Conservation (phyloP, 2,329 filamentous ascomycete species). For the Phoma sp. region DNA sequence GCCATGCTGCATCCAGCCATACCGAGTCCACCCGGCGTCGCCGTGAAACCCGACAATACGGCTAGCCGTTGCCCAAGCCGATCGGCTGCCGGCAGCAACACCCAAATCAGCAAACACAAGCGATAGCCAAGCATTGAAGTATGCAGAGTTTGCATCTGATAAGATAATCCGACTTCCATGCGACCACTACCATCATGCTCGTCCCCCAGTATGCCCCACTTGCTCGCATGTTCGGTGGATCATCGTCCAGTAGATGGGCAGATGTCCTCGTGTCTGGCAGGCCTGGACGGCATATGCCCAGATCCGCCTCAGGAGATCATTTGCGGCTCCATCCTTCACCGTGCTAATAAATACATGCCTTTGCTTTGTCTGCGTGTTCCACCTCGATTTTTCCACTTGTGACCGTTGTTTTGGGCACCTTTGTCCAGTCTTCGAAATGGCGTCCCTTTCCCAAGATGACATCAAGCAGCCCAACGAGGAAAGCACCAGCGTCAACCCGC, state of each 20-base stretch:
- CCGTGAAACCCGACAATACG: constrained; percentile 3
- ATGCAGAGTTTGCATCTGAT: constrained; percentile 13
- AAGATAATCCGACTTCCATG: constrained; percentile 1
- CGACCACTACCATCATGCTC: constrained; percentile 9
- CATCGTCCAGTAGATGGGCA: constrained; percentile 1
- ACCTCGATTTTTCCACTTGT: not conserved
- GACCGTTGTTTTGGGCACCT: not conserved
- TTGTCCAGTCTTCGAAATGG: not conserved
- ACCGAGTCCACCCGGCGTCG: not conserved
- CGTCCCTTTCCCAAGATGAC: not conserved
- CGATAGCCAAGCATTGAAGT: constrained; percentile 7
- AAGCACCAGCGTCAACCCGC: constrained; percentile 4
- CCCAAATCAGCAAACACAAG: constrained; percentile 7
- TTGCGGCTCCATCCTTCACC: constrained; percentile 1
- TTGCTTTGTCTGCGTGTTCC: not conserved
- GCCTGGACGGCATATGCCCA: not conserved
- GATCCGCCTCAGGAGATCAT: constrained; percentile 6
- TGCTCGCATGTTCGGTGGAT: constrained; percentile 3
- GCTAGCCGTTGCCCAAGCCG: not conserved
- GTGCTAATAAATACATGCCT: not conserved
- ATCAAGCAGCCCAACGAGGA: constrained; percentile 3
- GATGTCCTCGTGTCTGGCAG: constrained; percentile 5
- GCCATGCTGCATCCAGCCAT: not conserved
- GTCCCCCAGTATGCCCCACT: constrained; percentile 10
- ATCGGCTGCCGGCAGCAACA: not conserved